These are phyloP conservation scores for Paraphysoderma sedebokerense DNA, from an alignment of 371 early-diverging fungal species.

Conservation along the genomic window DNA sequence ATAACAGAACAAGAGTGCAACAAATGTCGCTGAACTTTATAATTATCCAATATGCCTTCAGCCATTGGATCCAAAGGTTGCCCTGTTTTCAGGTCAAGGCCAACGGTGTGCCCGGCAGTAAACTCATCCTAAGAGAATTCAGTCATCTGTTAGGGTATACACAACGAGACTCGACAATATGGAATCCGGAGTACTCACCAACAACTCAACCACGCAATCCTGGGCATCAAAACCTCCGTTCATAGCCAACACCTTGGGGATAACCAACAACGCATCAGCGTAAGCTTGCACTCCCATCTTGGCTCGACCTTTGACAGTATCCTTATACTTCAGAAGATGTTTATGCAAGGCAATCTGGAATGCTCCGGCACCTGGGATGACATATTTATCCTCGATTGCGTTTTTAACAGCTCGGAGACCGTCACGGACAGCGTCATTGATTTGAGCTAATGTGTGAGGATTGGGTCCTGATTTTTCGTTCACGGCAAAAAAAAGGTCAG, in stretches of 20 bases:
- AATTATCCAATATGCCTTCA: conserved; percentile 97
- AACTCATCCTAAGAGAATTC: conserved; percentile 52
- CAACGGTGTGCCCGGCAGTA: conserved; percentile 74
- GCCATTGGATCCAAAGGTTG: conserved; percentile 82
- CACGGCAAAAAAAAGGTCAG: neutral
- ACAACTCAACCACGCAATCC: conserved; percentile 84
- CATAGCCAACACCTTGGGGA: conserved; percentile 84
- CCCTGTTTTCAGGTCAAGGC: conserved; percentile 88
- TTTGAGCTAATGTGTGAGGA: conserved; percentile 85
- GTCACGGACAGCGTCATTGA: conserved; percentile 95
- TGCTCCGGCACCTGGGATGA: conserved; percentile 95
- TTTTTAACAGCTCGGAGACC: conserved; percentile 96
- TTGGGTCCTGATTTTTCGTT: conserved; percentile 48
- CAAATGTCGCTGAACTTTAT: conserved; percentile 90
- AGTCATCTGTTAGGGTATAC: neutral
- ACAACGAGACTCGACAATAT: neutral
- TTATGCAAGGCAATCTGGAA: conserved; percentile 77
- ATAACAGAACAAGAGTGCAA: conserved; percentile 90
- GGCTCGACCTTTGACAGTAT: conserved; percentile 77
- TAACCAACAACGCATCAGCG: conserved; percentile 77
- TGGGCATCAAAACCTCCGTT: conserved; percentile 96
- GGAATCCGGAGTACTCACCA: no score
- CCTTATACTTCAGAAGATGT: conserved; percentile 73
- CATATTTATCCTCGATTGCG: conserved; percentile 79
- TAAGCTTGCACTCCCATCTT: conserved; percentile 94